phyloP scores from a whole-genome alignment of 352 stramenopile species.

The Pythium periplocum region DNA sequence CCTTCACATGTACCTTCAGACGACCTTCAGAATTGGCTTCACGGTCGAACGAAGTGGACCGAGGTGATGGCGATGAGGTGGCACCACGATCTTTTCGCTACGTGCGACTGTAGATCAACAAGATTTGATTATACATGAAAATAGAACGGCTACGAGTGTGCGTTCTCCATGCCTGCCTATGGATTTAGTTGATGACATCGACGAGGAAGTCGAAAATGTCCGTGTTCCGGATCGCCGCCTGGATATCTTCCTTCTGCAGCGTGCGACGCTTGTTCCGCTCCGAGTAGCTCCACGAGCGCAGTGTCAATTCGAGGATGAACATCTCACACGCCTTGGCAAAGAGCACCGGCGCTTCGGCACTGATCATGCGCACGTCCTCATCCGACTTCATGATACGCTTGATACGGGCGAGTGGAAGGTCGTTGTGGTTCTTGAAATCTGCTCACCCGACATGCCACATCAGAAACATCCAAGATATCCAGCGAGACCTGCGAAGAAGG shows the following conservation, averaged over 20 bases:
- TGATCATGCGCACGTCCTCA: slow-evolving; percentile 98
- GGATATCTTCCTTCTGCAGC: slow-evolving; percentile 98
- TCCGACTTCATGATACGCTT: slow-evolving; percentile 99
- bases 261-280: slow-evolving; percentile 90
- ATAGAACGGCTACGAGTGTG: too few species aligned
- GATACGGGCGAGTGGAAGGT: slow-evolving; percentile 97
- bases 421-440: slow-evolving; percentile 99
- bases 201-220: slow-evolving; percentile 99
- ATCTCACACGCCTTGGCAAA: slow-evolving; percentile 99
- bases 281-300: slow-evolving; percentile 89
- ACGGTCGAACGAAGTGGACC: too few species aligned
- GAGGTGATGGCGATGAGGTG: too few species aligned
- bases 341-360: slow-evolving; percentile 95
- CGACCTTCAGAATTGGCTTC: too few species aligned
- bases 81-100: too few species aligned
- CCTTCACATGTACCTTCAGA: too few species aligned
- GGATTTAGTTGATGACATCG: slow-evolving; percentile 87
- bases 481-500: neutral
- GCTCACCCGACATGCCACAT: neutral
- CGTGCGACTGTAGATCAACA: too few species aligned
- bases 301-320: slow-evolving; percentile 99
- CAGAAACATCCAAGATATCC: neutral
- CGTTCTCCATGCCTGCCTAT: neutral
- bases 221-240: slow-evolving; percentile 96
- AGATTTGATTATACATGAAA: too few species aligned